These are phyloP conservation scores for Russula brevipes DNA, from an alignment of 768 basidiomycete genomes.

Conservation along the genomic window DNA sequence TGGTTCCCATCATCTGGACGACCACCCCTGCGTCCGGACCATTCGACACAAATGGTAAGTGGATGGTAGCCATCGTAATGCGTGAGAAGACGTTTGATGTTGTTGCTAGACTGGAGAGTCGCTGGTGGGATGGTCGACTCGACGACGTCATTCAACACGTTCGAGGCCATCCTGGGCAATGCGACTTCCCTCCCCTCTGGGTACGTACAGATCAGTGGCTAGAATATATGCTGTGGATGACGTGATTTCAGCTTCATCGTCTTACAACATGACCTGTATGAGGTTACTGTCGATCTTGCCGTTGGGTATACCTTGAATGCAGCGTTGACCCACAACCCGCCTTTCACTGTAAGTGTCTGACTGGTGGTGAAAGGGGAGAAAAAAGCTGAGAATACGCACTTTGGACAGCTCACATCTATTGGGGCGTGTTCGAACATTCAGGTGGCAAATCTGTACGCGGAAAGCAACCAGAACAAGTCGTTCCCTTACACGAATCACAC, in stretches of 20 bases:
- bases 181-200: conserved; percentile 57
- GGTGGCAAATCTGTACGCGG: conserved; percentile 68
- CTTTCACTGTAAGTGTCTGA: conserved; percentile 49
- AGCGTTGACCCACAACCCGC: conserved; percentile 60
- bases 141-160: conserved; percentile 58
- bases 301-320: conserved; percentile 79
- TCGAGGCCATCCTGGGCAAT: conserved; percentile 68
- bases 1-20: conserved; percentile 91
- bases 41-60: conserved; percentile 70
- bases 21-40: conserved; percentile 45
- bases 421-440: conserved; percentile 68
- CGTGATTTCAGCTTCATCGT: conserved; percentile 65
- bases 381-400: conserved; percentile 5
- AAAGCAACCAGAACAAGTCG: conserved; percentile 67
- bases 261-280: conserved; percentile 79
- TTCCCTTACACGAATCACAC: conserved; percentile 51
- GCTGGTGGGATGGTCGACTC: conserved; percentile 68
- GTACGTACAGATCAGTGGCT: conserved; percentile 33
- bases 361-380: not conserved
- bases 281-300: conserved; percentile 85
- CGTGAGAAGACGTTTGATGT: not conserved
- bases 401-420: conserved; percentile 59
- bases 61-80: not conserved
- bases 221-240: conserved; percentile 21
- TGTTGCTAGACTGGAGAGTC: conserved; percentile 72